Evolutionary conservation across 1,284 basidiomycete species (phyloP).

Genomic region (Pyrrhoderma noxium): DNA sequence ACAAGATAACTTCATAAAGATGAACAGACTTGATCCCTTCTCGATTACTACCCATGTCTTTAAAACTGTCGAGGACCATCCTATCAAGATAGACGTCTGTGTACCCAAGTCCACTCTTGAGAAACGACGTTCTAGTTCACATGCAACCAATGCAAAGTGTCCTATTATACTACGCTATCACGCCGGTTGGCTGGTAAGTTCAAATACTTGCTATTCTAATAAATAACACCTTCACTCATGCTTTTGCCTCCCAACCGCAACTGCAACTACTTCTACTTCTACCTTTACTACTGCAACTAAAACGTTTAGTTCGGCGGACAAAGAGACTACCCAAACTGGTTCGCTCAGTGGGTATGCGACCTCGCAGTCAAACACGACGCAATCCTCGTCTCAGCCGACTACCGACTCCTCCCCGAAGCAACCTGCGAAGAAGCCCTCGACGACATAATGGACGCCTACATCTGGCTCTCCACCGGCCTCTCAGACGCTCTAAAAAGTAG

Average conservation of each 20-base stretch:
- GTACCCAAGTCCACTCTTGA: slow-evolving; percentile 10
- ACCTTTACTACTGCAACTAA: no score
- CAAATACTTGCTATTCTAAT: neutral
- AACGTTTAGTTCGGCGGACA: slow-evolving; percentile 12
- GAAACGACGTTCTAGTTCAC: no score
- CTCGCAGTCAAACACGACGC: slow-evolving; percentile 6
- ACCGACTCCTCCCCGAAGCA: slow-evolving; percentile 13
- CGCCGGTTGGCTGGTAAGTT: slow-evolving; percentile 13
- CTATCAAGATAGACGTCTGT: slow-evolving; percentile 12
- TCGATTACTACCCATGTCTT: slow-evolving; percentile 10
- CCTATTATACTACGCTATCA: slow-evolving; percentile 11
- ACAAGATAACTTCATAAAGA: no score
- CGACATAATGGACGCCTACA: slow-evolving; percentile 6
- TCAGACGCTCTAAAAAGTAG: slow-evolving; percentile 57
- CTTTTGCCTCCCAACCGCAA: no score
- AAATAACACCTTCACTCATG: no score
- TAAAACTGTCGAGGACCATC: slow-evolving; percentile 12
- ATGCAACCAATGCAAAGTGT: neutral
- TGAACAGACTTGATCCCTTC: slow-evolving; percentile 10
- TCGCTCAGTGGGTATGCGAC: slow-evolving; percentile 7
- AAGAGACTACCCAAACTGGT: slow-evolving; percentile 6
- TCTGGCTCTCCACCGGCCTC: slow-evolving; percentile 4
- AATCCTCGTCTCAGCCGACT: slow-evolving; percentile 8
- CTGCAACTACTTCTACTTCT: no score
- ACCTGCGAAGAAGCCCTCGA: slow-evolving; percentile 10